Conservation (phyloP, 352 stramenopile genomes). For the Globisporangium lucens region DNA sequence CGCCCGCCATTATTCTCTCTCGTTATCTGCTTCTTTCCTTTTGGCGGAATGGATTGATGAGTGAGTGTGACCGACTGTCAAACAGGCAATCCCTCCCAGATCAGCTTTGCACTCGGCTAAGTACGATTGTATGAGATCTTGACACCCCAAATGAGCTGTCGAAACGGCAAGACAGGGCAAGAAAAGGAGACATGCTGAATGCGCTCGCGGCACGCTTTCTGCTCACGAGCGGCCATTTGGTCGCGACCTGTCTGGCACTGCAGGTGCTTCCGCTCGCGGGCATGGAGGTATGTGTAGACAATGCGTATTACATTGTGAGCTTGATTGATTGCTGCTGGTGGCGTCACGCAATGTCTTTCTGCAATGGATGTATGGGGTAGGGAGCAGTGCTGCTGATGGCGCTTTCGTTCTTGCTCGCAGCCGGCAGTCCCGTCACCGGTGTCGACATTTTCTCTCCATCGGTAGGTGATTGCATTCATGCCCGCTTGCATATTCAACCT, state of each 20-base stretch:
- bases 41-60: not conserved
- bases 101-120: not conserved
- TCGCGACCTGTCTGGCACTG: conserved; percentile 43
- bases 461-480: conserved; percentile 20
- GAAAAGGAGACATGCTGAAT: conserved; percentile 7
- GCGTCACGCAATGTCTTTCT: not conserved
- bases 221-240: conserved; percentile 53
- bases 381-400: conserved; percentile 30
- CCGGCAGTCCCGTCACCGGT: conserved; percentile 35
- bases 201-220: conserved; percentile 47
- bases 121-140: conserved; percentile 6
- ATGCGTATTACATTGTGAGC: not conserved
- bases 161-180: not conserved
- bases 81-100: not conserved
- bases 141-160: not conserved
- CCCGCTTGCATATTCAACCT: not conserved
- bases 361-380: conserved; percentile 1
- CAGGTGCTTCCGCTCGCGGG: conserved; percentile 6
- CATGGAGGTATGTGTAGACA: conserved; percentile 1
- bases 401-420: conserved; percentile 39
- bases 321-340: not conserved
- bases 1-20: conserved; percentile 53
- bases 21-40: not conserved
- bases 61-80: not conserved
- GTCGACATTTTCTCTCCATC: conserved; percentile 49